phyloP scores from a whole-genome alignment of 2,329 filamentous ascomycete genomes.

The Colletotrichum abscissum region DNA sequence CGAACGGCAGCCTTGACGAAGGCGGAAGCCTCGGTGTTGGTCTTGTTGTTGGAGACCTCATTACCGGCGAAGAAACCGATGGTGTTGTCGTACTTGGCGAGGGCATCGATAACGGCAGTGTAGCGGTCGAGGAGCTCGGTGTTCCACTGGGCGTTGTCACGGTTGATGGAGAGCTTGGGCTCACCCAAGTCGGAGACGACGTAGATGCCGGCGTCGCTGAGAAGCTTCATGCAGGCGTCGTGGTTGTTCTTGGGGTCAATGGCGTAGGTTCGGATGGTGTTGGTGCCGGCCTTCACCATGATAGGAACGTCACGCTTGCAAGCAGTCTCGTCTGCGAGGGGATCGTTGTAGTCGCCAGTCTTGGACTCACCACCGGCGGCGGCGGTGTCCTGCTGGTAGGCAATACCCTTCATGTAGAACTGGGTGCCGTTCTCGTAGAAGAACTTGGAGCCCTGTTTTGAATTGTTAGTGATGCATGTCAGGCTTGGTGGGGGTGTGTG shows the following conservation, averaged over 20 bases:
- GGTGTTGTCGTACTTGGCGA: slow-evolving; percentile 87
- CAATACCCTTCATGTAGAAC: slow-evolving; percentile 89
- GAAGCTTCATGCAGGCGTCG: slow-evolving; percentile 83
- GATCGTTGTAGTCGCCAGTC: slow-evolving; percentile 77
- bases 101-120: slow-evolving; percentile 82
- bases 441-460: slow-evolving; percentile 79
- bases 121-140: slow-evolving; percentile 83
- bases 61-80: slow-evolving; percentile 99
- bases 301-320: slow-evolving; percentile 91
- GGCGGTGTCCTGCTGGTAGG: slow-evolving; percentile 87
- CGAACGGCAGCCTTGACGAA: slow-evolving; percentile 98
- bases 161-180: slow-evolving; percentile 86
- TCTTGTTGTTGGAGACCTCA: slow-evolving; percentile 90
- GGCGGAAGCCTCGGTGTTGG: slow-evolving; percentile 90
- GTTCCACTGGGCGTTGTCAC: slow-evolving; percentile 82
- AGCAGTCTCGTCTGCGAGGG: slow-evolving; percentile 75
- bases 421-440: slow-evolving; percentile 81
- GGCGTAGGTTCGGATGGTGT: slow-evolving; percentile 95
- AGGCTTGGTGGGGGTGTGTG: background rate
- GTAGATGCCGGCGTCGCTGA: slow-evolving; percentile 91
- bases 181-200: slow-evolving; percentile 91
- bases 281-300: slow-evolving; percentile 83
- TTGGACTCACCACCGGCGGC: slow-evolving; percentile 63
- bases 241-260: slow-evolving; percentile 85
- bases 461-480: slow-evolving; percentile 24